Percentiles rank a stretch among this genome's conserved stretches.
phyloP scores from a whole-genome alignment of 768 basidiomycete species.

The Lactifluus hygrophoroides region DNA sequence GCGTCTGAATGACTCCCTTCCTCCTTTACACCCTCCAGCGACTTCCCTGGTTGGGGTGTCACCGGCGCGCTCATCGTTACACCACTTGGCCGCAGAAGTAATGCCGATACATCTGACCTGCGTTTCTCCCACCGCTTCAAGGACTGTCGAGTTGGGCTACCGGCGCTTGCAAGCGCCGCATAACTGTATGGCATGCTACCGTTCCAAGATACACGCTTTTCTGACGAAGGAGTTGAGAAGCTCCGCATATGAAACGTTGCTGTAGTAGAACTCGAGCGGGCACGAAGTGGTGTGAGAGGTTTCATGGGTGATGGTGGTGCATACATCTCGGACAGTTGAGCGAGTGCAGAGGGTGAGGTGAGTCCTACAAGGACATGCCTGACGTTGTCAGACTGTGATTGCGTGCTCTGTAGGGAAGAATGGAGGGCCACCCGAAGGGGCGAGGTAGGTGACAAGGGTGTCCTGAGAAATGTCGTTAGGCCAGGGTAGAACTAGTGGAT shows the following conservation, averaged over 20 bases:
- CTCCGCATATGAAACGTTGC: constrained; percentile 20
- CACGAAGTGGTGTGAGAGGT: constrained; percentile 25
- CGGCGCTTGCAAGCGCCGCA: constrained; percentile 38
- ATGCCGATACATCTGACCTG: constrained; percentile 43
- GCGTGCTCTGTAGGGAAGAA: constrained; percentile 65
- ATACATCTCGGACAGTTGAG: constrained; percentile 82
- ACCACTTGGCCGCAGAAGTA: constrained; percentile 30
- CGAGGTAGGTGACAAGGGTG: constrained; percentile 43
- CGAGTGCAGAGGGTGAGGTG: constrained; percentile 59
- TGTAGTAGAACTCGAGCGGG: constrained; percentile 38
- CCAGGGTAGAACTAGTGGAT: constrained; percentile 3
- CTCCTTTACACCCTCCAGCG: constrained; percentile 33
- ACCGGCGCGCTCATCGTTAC: constrained; percentile 37
- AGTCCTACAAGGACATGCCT: constrained; percentile 72
- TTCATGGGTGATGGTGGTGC: constrained; percentile 60
- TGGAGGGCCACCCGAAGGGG: constrained; percentile 62
- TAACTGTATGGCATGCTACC: constrained; percentile 39
- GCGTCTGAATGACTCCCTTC: constrained; percentile 26
- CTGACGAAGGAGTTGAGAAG: constrained; percentile 25
- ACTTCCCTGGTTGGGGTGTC: constrained; percentile 24
- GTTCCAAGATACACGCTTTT: constrained; percentile 71
- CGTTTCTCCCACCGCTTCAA: constrained; percentile 43
- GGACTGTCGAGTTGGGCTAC: constrained; percentile 38
- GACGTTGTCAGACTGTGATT: constrained; percentile 74
- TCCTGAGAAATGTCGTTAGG: constrained; percentile 29